These are phyloP conservation scores for Beta corolliflora DNA, from an alignment of 179 eudicot species.

Conservation along the genomic window DNA sequence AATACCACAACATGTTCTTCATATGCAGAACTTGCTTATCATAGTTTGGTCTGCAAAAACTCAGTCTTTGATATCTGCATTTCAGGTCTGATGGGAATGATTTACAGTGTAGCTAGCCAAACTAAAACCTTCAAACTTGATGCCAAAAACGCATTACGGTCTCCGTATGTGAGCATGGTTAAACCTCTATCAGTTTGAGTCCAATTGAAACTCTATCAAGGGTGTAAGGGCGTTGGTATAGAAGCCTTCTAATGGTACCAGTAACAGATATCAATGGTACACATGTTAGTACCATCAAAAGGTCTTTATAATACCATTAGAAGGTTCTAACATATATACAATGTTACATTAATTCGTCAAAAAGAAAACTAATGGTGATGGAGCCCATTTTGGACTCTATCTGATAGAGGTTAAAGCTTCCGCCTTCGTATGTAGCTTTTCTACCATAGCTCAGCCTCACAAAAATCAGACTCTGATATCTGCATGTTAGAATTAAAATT, in stretches of 20 bases:
- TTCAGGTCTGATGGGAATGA: neutral
- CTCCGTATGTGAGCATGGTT: neutral
- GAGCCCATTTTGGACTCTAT: too few species aligned
- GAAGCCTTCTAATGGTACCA: too few species aligned
- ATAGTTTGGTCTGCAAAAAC: neutral
- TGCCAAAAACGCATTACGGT: neutral
- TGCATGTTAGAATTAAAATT: slow-evolving; percentile 5
- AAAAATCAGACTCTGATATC: slow-evolving; percentile 23
- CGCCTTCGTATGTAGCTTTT: neutral
- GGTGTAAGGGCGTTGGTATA: too few species aligned
- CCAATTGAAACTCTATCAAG: too few species aligned
- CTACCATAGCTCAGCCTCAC: slow-evolving; percentile 4
- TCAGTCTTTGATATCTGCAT: slow-evolving; percentile 21
- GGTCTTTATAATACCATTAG: too few species aligned
- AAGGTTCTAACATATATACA: too few species aligned
- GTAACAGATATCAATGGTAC: too few species aligned
- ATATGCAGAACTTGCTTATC: neutral
- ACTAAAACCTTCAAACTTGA: neutral
- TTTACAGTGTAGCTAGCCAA: neutral
- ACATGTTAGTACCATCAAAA: too few species aligned
- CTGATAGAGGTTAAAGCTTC: too few species aligned
- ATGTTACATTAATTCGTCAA: too few species aligned
- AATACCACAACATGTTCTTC: neutral
- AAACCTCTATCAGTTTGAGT: too few species aligned
- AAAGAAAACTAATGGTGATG: too few species aligned